Conservation (phyloP, 2,329 filamentous ascomycete species). For the Aspergillus novoparasiticus region DNA sequence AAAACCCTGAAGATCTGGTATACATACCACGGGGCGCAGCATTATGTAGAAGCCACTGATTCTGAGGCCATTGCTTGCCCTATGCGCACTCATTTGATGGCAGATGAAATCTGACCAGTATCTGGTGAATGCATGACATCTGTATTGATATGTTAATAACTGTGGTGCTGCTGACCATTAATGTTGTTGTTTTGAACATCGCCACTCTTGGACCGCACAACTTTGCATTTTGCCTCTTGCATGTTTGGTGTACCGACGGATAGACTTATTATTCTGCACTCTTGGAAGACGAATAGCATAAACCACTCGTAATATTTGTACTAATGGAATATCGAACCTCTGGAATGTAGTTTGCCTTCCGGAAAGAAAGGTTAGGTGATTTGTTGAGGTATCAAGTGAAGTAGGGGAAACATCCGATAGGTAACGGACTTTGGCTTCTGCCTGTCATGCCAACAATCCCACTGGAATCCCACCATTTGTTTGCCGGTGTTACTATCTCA, state of each 20-base stretch:
- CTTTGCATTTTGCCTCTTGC: not conserved
- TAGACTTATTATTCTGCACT: not conserved
- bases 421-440: not conserved
- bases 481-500: not conserved
- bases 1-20: constrained; percentile 48
- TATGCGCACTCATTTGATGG: constrained; percentile 39
- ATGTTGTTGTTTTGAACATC: constrained; percentile 2
- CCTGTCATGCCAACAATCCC: not conserved
- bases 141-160: constrained; percentile 5
- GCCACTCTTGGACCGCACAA: not conserved
- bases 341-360: not conserved
- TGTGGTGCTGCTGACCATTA: not conserved
- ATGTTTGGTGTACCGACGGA: not conserved
- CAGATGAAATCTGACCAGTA: not conserved
- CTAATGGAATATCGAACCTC: not conserved
- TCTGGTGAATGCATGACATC: not conserved
- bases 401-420: not conserved
- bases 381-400: not conserved
- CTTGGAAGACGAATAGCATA: not conserved
- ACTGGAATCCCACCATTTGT: not conserved
- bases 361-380: not conserved
- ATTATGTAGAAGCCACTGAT: constrained; percentile 42
- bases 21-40: constrained; percentile 40
- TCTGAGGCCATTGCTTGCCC: constrained; percentile 42
- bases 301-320: not conserved